Percentiles rank a stretch among this genome's conserved stretches.
These are phyloP conservation scores for Zygoascus flipseniorum DNA, from an alignment of 805 yeast genomes.

Conservation along the genomic window DNA sequence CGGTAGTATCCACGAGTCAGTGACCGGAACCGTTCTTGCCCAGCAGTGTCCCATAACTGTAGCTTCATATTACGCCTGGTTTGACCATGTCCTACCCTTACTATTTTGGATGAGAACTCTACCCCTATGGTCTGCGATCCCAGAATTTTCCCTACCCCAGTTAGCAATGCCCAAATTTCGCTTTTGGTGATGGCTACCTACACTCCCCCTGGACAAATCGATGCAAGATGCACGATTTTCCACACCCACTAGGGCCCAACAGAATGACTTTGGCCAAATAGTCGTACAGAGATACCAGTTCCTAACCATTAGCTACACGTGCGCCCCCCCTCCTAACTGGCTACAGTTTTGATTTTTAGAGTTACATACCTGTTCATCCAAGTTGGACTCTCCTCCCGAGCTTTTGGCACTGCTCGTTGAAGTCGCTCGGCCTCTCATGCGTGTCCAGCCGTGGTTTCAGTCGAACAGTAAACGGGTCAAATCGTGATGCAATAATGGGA, in stretches of 20 bases:
- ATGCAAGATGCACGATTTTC: conserved; percentile 39
- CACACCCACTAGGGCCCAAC: conserved; percentile 41
- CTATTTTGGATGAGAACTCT: conserved; percentile 31
- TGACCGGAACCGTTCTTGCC: conserved; percentile 92
- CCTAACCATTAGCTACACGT: conserved; percentile 6
- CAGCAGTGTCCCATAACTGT: conserved; percentile 96
- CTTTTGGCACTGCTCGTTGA: conserved; percentile 19
- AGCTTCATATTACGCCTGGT: conserved; percentile 46
- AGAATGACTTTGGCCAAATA: conserved; percentile 32
- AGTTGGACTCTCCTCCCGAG: conserved; percentile 12
- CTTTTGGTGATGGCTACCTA: conserved; percentile 10
- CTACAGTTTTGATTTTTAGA: no score
- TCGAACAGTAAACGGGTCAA: no score
- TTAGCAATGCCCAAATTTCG: background rate
- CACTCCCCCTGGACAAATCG: conserved; percentile 32
- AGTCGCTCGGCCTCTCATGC: conserved; percentile 19
- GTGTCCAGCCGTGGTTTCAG: background rate
- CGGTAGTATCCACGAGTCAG: conserved; percentile 90
- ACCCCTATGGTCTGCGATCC: conserved; percentile 33
- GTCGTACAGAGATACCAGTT: conserved; percentile 24
- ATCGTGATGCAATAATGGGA: no score
- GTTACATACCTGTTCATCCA: conserved; percentile 11
- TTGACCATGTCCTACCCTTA: conserved; percentile 25
- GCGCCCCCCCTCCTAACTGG: background rate
- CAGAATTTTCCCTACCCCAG: conserved; percentile 23